A percentile compares a stretch with the other conserved stretches of the same genome.
These are phyloP conservation scores for Raffaelea ambrosiae DNA, from an alignment of 2,329 filamentous ascomycete species.

Conservation along the genomic window DNA sequence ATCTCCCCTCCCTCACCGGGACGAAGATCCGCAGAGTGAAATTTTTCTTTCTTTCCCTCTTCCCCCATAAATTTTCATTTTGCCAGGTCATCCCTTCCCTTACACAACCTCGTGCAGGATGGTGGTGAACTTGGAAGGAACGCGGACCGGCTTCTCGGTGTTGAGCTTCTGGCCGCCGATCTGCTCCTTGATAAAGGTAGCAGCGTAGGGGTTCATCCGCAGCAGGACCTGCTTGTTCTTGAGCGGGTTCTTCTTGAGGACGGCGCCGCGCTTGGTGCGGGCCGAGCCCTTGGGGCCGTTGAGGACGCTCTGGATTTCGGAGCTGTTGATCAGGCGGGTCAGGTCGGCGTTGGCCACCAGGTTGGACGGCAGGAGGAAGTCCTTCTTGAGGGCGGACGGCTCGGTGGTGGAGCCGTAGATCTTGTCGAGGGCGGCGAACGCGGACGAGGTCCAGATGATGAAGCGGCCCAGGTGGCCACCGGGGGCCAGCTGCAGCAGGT, in stretches of 20 bases:
- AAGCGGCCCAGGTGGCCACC: slow-evolving; percentile 98
- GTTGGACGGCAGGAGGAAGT: slow-evolving; percentile 94
- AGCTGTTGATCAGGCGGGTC: slow-evolving; percentile 97
- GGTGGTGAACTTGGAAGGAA: slow-evolving; percentile 17
- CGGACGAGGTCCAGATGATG: slow-evolving; percentile 96
- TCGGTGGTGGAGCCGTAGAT: slow-evolving; percentile 92
- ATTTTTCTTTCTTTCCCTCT: no score
- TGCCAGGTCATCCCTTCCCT: no score
- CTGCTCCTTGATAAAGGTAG: slow-evolving; percentile 80
- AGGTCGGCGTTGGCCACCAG: slow-evolving; percentile 91
- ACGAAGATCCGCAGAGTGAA: no score
- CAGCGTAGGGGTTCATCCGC: slow-evolving; percentile 96
- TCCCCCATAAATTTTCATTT: no score
- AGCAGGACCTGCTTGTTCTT: slow-evolving; percentile 98
- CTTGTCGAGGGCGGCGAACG: slow-evolving; percentile 92
- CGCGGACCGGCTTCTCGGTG: slow-evolving; percentile 15
- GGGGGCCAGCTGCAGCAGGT: slow-evolving; percentile 98
- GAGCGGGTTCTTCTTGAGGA: slow-evolving; percentile 99
- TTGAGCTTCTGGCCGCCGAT: slow-evolving; percentile 58
- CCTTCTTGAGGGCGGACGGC: slow-evolving; percentile 91
- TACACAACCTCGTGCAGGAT: slow-evolving; percentile 15
- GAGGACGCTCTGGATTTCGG: slow-evolving; percentile 94
- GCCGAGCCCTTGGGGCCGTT: slow-evolving; percentile 84
- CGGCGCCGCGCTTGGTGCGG: slow-evolving; percentile 77
- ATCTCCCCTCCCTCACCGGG: no score